Percentiles rank a stretch among this genome's conserved stretches.
phyloP scores from a whole-genome alignment of 257 asterid genomes.

The Gynochthodes officinalis region DNA sequence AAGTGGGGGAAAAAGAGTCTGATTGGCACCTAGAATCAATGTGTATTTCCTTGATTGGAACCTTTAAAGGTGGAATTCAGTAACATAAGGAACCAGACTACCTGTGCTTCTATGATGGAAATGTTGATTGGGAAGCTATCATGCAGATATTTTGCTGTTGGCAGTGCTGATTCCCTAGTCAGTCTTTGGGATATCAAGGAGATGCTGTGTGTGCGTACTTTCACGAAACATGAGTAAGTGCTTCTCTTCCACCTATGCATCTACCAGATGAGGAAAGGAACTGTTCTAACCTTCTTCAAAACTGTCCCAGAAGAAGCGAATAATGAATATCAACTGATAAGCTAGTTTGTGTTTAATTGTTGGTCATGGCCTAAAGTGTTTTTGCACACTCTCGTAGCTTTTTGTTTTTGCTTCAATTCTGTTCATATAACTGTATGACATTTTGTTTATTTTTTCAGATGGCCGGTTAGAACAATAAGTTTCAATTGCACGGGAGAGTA shows the following conservation, averaged over 20 bases:
- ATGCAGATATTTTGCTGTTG: constrained; percentile 88
- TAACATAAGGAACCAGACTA: neutral
- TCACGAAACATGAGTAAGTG: constrained; percentile 88
- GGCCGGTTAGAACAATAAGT: constrained; percentile 98
- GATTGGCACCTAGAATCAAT: neutral
- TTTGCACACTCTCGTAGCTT: neutral
- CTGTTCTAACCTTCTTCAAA: neutral
- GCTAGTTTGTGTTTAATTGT: neutral
- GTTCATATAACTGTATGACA: neutral
- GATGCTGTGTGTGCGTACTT: constrained; percentile 92
- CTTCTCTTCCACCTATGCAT: constrained; percentile 17
- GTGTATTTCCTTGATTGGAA: neutral
- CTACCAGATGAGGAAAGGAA: neutral
- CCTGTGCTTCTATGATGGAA: constrained; percentile 3
- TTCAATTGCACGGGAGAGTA: constrained; percentile 92
- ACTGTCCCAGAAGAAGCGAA: neutral
- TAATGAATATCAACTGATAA: neutral
- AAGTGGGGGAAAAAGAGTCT: neutral
- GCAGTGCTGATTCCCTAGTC: constrained; percentile 96
- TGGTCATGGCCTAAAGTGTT: neutral
- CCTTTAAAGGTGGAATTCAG: neutral
- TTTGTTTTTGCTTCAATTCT: neutral
- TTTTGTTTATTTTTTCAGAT: constrained; percentile 43
- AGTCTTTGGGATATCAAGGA: constrained; percentile 98
- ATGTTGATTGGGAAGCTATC: constrained; percentile 8